Conservation (phyloP, 2,329 filamentous ascomycete genomes). For the Bisporella sp. region DNA sequence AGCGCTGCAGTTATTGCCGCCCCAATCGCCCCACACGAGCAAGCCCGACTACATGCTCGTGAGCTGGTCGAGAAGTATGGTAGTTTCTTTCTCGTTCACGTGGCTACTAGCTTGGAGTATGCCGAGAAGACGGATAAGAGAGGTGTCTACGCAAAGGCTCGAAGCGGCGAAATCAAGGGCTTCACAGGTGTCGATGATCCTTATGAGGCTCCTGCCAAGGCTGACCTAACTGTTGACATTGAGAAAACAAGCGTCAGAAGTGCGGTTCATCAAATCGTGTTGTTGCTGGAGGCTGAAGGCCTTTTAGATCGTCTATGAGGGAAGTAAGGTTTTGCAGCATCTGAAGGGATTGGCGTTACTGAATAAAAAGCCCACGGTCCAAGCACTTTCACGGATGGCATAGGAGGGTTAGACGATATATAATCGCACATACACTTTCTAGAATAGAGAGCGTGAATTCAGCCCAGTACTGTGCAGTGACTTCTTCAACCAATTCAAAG, state of each 20-base stretch:
- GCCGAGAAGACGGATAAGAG: constrained; percentile 93
- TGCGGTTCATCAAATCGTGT: constrained; percentile 93
- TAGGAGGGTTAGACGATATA: no score
- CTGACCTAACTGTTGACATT: constrained; percentile 77
- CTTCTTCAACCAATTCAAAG: no score
- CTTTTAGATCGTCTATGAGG: constrained; percentile 60
- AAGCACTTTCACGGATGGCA: no score
- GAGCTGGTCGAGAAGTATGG: constrained; percentile 84
- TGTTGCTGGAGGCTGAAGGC: constrained; percentile 84
- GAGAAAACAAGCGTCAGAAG: constrained; percentile 84
- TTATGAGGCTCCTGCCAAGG: constrained; percentile 77
- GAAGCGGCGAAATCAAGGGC: constrained; percentile 87
- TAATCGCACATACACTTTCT: no score
- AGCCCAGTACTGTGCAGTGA: no score
- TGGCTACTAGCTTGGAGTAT: constrained; percentile 86
- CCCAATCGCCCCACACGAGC: constrained; percentile 89
- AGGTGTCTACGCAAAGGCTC: constrained; percentile 79
- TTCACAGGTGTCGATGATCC: constrained; percentile 98
- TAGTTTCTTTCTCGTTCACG: constrained; percentile 91
- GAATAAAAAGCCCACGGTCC: no score
- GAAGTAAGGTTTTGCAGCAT: no score
- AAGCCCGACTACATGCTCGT: constrained; percentile 67
- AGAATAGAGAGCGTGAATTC: no score
- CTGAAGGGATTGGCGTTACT: no score
- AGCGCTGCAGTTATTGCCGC: constrained; percentile 94